A percentile compares a stretch with the other conserved stretches of the same genome.
These are phyloP conservation scores for Pezicula rhizophila DNA, from an alignment of 2,329 filamentous ascomycete species.

Conservation along the genomic window DNA sequence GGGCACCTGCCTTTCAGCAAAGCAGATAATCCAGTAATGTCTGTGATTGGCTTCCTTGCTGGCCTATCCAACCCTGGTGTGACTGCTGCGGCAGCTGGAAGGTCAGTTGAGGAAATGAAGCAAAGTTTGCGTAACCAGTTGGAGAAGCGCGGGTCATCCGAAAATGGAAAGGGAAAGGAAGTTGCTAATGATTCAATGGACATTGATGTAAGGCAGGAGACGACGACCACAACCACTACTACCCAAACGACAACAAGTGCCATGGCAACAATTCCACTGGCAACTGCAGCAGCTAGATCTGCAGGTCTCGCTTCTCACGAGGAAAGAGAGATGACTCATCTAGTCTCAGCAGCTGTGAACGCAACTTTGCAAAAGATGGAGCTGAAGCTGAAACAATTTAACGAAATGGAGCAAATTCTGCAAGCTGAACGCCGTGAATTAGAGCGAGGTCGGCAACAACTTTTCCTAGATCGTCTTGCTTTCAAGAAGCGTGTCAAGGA, in stretches of 20 bases:
- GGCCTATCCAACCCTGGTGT: slow-evolving; percentile 85
- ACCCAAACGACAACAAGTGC: slow-evolving; percentile 44
- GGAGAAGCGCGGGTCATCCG: slow-evolving; percentile 50
- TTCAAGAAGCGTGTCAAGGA: slow-evolving; percentile 85
- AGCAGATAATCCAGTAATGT: slow-evolving; percentile 93
- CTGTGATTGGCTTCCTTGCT: slow-evolving; percentile 89
- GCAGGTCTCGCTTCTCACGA: slow-evolving; percentile 90
- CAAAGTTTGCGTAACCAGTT: slow-evolving; percentile 73
- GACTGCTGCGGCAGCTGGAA: slow-evolving; percentile 83
- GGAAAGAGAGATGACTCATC: slow-evolving; percentile 90
- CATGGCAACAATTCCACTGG: slow-evolving; percentile 74
- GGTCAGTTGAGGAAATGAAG: slow-evolving; percentile 81
- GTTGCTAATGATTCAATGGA: slow-evolving; percentile 56
- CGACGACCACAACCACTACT: slow-evolving; percentile 38
- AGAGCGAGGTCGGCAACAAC: slow-evolving; percentile 83
- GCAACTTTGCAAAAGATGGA: slow-evolving; percentile 93
- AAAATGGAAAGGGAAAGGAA: slow-evolving; percentile 52
- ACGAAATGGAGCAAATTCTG: slow-evolving; percentile 88
- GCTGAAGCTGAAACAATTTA: slow-evolving; percentile 91
- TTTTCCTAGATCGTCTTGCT: slow-evolving; percentile 85
- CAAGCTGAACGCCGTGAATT: slow-evolving; percentile 89
- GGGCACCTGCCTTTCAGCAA: slow-evolving; percentile 86
- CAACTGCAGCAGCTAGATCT: slow-evolving; percentile 77
- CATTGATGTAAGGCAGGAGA: slow-evolving; percentile 49
- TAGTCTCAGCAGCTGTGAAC: slow-evolving; percentile 89